These are phyloP conservation scores for Santalum album DNA, from an alignment of 164 flowering plant species.

Conservation along the genomic window DNA sequence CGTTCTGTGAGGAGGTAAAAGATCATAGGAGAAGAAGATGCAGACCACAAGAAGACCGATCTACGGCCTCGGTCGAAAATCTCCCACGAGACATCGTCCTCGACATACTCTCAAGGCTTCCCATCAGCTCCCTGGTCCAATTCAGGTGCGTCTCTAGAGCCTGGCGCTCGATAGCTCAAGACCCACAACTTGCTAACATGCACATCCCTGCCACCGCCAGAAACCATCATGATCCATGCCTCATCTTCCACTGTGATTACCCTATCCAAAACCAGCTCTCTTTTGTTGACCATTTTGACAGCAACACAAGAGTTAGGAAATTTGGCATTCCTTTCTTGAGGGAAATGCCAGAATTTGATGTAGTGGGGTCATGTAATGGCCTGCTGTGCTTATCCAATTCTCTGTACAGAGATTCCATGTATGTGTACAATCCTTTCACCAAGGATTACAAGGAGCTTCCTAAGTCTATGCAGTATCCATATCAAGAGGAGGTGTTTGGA, in stretches of 20 bases:
- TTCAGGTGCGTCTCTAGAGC: conserved; percentile 25
- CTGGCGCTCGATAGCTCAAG: conserved; percentile 23
- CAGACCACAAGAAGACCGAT: conserved; percentile 25
- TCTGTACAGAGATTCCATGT: conserved; percentile 18
- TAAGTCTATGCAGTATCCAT: neutral
- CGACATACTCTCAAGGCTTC: conserved; percentile 22
- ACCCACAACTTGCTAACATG: conserved; percentile 12
- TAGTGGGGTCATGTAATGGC: conserved; percentile 38
- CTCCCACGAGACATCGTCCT: conserved; percentile 20
- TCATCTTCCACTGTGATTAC: conserved; percentile 15
- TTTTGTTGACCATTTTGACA: neutral
- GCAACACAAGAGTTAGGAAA: conserved; percentile 9
- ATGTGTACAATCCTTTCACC: conserved; percentile 37
- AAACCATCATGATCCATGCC: conserved; percentile 12
- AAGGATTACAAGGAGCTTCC: conserved; percentile 23
- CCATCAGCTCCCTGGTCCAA: conserved; percentile 22
- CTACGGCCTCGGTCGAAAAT: conserved; percentile 21
- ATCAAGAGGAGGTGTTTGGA: conserved; percentile 22
- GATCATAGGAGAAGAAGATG: neutral
- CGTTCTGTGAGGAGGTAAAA: neutral
- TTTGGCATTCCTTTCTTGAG: conserved; percentile 15
- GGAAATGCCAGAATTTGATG: conserved; percentile 26
- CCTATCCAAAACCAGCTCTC: neutral
- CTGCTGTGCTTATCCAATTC: conserved; percentile 29
- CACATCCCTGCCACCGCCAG: conserved; percentile 6